Percentiles rank a stretch among this genome's conserved stretches.
Conservation (phyloP, 371 early-diverging fungal species). For the Entomophthora muscae region DNA sequence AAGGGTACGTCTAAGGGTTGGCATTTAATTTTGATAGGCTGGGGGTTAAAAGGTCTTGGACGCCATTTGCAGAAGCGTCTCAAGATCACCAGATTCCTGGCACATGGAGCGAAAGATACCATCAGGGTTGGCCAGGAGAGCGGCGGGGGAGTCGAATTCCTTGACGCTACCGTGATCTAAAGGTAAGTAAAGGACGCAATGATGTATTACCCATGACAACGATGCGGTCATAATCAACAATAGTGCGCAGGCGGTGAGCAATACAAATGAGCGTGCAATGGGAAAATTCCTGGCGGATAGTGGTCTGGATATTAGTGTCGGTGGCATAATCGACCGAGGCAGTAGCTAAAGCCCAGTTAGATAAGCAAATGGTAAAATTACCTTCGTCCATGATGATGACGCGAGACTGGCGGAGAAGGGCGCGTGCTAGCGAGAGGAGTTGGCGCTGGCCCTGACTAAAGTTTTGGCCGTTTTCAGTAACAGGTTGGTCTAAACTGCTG, state of each 20-base stretch:
- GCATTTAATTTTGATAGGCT: too few relatives aligned
- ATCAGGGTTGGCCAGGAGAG: slow-evolving; percentile 20
- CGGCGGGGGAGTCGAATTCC: slow-evolving; percentile 41
- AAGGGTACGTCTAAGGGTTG: too few relatives aligned
- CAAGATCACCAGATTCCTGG: slow-evolving; percentile 44
- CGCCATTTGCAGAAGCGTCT: not conserved
- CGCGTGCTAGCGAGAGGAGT: slow-evolving; percentile 59
- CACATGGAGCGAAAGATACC: slow-evolving; percentile 39
- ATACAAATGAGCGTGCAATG: slow-evolving; percentile 37
- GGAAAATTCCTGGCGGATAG: slow-evolving; percentile 43
- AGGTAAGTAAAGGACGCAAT: not conserved
- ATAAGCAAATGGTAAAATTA: not conserved
- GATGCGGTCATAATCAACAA: slow-evolving; percentile 67
- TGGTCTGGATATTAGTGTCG: slow-evolving; percentile 37
- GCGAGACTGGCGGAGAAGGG: slow-evolving; percentile 38
- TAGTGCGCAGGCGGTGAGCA: slow-evolving; percentile 52
- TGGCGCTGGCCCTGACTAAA: slow-evolving; percentile 70
- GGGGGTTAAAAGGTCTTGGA: not conserved
- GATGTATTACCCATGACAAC: slow-evolving; percentile 47
- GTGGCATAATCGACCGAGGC: slow-evolving; percentile 53
- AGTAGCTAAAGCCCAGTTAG: slow-evolving; percentile 41
- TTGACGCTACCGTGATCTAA: slow-evolving; percentile 28
- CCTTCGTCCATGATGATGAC: slow-evolving; percentile 44
- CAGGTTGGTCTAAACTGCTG: slow-evolving; percentile 25
- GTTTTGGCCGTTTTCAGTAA: slow-evolving; percentile 48